A percentile compares a stretch with the other conserved stretches of the same genome.
phyloP scores from a whole-genome alignment of 2,329 filamentous ascomycete species.

The Alternaria consortialis region DNA sequence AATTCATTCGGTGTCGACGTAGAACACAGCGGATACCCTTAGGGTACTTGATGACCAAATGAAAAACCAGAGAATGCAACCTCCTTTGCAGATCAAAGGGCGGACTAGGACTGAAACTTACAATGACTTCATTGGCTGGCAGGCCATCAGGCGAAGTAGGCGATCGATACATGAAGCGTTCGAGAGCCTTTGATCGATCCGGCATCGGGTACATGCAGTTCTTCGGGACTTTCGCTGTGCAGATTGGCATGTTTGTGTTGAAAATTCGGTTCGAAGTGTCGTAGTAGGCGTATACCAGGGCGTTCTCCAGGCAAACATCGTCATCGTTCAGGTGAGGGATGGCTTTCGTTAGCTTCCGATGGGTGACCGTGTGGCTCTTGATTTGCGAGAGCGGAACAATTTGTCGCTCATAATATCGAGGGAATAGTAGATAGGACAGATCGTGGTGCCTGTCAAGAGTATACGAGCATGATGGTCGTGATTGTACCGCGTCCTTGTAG shows the following conservation, averaged over 20 bases:
- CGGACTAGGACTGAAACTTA: slow-evolving; percentile 49
- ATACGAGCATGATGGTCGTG: slow-evolving; percentile 5
- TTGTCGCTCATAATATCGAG: slow-evolving; percentile 17
- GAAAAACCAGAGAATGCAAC: too few relatives aligned
- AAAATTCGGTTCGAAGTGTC: slow-evolving; percentile 32
- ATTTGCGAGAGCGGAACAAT: slow-evolving; percentile 49
- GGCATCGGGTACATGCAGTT: slow-evolving; percentile 57
- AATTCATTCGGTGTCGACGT: not conserved
- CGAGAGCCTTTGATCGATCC: slow-evolving; percentile 41
- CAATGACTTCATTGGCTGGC: slow-evolving; percentile 62
- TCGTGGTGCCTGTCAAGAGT: slow-evolving; percentile 25
- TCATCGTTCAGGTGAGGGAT: slow-evolving; percentile 40
- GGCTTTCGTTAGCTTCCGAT: slow-evolving; percentile 37
- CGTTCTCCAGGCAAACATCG: slow-evolving; percentile 59
- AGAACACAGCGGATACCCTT: not conserved
- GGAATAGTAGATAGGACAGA: slow-evolving; percentile 10
- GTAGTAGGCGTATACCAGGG: slow-evolving; percentile 51
- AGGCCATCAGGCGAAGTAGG: slow-evolving; percentile 33
- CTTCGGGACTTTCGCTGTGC: slow-evolving; percentile 26
- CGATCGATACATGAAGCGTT: slow-evolving; percentile 54
- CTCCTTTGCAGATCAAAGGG: not conserved
- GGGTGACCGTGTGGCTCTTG: slow-evolving; percentile 51
- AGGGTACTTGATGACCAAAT: not conserved
- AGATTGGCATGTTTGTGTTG: slow-evolving; percentile 10
- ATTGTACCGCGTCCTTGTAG: not conserved